A percentile compares a stretch with the other conserved stretches of the same genome.
Evolutionary conservation across 257 asterid genomes (phyloP).

Genomic region (Gentiana dahurica): DNA sequence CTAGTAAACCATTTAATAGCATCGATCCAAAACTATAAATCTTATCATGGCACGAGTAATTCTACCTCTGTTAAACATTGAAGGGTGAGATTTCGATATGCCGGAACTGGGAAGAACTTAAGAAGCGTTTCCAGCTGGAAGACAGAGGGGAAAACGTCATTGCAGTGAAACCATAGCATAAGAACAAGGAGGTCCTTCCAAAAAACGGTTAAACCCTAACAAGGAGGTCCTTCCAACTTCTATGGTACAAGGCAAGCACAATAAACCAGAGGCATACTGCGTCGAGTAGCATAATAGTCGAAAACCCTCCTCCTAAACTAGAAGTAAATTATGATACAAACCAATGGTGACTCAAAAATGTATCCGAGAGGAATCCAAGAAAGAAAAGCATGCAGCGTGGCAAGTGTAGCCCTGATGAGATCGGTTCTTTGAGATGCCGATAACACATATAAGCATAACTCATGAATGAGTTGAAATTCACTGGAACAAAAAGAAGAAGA

Average conservation of each 20-base stretch:
- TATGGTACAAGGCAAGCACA: not conserved
- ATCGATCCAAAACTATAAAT: not conserved
- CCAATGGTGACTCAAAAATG: constrained; percentile 96
- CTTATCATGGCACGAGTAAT: not conserved
- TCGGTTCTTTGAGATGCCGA: constrained; percentile 93
- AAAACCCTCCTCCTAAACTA: constrained; percentile 14
- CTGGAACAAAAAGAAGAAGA: constrained; percentile 31
- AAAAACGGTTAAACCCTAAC: too few relatives aligned
- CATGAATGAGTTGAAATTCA: constrained; percentile 94
- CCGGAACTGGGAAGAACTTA: constrained; percentile 60
- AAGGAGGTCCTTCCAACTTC: not conserved
- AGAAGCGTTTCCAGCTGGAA: constrained; percentile 84
- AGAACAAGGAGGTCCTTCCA: not conserved
- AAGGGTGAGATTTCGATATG: constrained; percentile 85
- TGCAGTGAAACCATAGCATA: not conserved
- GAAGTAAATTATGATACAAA: constrained; percentile 29
- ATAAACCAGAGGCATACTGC: not conserved
- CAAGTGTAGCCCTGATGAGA: constrained; percentile 90
- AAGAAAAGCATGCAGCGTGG: constrained; percentile 91
- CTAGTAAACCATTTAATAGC: not conserved
- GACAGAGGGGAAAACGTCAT: constrained; percentile 3
- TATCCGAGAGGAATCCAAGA: constrained; percentile 99
- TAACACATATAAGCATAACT: constrained; percentile 80
- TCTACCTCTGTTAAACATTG: constrained; percentile 94
- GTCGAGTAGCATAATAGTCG: not conserved